These are phyloP conservation scores for Septoria petroselini DNA, from an alignment of 2,329 filamentous ascomycete species.

Conservation along the genomic window DNA sequence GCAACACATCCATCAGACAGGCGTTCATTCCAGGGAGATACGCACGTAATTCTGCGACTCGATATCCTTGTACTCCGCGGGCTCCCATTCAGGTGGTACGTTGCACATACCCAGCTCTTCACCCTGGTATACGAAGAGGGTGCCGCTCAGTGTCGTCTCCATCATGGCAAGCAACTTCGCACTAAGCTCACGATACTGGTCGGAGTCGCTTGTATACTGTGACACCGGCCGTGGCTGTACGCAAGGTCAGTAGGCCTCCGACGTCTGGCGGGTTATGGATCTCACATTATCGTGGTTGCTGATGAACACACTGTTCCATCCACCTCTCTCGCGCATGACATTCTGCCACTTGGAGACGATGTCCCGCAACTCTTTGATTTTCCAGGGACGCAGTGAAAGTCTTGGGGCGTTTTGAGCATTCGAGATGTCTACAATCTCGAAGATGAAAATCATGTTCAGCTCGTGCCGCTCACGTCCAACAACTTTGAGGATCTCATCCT, in stretches of 20 bases:
- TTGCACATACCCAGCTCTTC: constrained; percentile 54
- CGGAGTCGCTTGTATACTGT: constrained; percentile 49
- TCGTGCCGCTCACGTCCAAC: constrained; percentile 43
- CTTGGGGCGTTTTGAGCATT: constrained; percentile 36
- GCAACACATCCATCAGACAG: no score
- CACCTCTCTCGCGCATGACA: constrained; percentile 48
- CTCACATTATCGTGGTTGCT: constrained; percentile 50
- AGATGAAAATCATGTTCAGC: constrained; percentile 51
- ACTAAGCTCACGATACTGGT: constrained; percentile 45
- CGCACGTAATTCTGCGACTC: constrained; percentile 53
- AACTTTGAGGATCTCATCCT: constrained; percentile 44
- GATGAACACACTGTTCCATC: constrained; percentile 53
- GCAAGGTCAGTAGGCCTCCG: constrained; percentile 34
- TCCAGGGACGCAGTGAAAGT: constrained; percentile 43
- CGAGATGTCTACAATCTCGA: constrained; percentile 45
- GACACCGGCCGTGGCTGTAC: constrained; percentile 45
- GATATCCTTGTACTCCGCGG: constrained; percentile 51
- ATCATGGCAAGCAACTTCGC: constrained; percentile 50
- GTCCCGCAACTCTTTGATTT: constrained; percentile 30
- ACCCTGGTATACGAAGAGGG: constrained; percentile 52
- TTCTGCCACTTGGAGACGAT: constrained; percentile 45
- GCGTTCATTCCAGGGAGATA: neutral
- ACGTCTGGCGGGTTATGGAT: neutral
- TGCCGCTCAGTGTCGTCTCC: constrained; percentile 49
- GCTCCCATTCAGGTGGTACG: constrained; percentile 44